Evolutionary conservation across 2,329 filamentous ascomycete species (phyloP), one percentile per base, ranked within the genome.

Genomic region (Cytospora piceae): DNA sequence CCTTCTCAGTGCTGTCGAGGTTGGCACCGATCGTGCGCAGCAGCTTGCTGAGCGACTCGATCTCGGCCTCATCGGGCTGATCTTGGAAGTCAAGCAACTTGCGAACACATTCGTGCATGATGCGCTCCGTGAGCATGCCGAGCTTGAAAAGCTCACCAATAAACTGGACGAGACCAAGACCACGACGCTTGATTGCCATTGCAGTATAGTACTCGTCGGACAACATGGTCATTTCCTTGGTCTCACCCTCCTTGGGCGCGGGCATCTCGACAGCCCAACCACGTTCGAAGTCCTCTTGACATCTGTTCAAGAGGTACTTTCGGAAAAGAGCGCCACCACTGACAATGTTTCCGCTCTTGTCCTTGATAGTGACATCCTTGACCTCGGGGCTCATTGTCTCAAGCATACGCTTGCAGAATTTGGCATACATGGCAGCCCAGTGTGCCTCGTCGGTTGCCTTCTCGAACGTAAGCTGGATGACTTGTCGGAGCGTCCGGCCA

Each of bases 111-210:
- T 97, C 93, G 82, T 99, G 94, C 95, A 99, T 99, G 80, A 99
- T 99, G 77, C 94, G 92, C 78, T 97, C 92, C 68, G 95, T 99
- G 78, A 99, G 86, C 95, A 99, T 99, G 77, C 91, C 90, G 68
- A 99, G 88, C 85, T 98, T 99, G 87, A 96, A 99, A 55, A 99
- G 87, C 81, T 99, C 95, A 82, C 95, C 95, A 75, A 99, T 99
- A 81, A 99, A 99, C 80, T 97, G 94, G 70, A 99, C 94, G 27
- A 99, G 87, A 89, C 95, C 95, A 70, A 99, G 91, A 81, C 95
- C 95, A 78, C 93, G 91, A 80, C 95, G 90, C 85, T 99, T 99
- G 74, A 94, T 94, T 65, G 94, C 94, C 58, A 94, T 94, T 51
- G 93, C 94, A 70, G 88, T 81, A 78, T 99, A 99, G 82, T 99